Percentiles rank a stretch among this genome's conserved stretches.
These are phyloP conservation scores for Sphaerulina musiva DNA, from an alignment of 2,329 filamentous ascomycete genomes.

Conservation along the genomic window DNA sequence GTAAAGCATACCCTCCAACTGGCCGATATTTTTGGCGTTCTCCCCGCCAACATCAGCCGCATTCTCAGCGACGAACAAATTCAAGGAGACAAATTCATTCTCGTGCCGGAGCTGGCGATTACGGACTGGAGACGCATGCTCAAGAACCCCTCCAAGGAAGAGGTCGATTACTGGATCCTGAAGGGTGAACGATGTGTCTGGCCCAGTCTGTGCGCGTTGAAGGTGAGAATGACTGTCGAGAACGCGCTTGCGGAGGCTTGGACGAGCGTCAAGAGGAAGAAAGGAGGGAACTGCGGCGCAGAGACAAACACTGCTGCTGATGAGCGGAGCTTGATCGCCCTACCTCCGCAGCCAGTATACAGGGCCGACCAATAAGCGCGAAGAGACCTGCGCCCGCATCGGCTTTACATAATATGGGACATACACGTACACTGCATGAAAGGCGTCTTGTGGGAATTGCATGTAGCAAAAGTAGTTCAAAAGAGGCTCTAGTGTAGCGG, in stretches of 20 bases:
- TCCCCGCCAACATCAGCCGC: slow-evolving; percentile 46
- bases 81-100: slow-evolving; percentile 67
- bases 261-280: slow-evolving; percentile 40
- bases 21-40: slow-evolving; percentile 61
- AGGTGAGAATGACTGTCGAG: slow-evolving; percentile 75
- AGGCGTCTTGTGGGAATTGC: too few species aligned
- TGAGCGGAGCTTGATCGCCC: slow-evolving; percentile 2
- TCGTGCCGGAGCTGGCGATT: slow-evolving; percentile 71
- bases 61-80: slow-evolving; percentile 55
- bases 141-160: slow-evolving; percentile 71
- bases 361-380: background rate
- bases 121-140: slow-evolving; percentile 70
- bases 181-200: slow-evolving; percentile 83
- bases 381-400: too few species aligned
- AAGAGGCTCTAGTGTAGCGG: too few species aligned
- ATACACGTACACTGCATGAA: too few species aligned
- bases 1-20: slow-evolving; percentile 10
- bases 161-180: slow-evolving; percentile 76
- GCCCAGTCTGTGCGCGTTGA: slow-evolving; percentile 77
- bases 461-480: too few species aligned
- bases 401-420: too few species aligned
- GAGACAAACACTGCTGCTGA: background rate
- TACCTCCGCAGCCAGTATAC: slow-evolving; percentile 6
- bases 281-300: background rate
- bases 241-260: slow-evolving; percentile 82